Evolutionary conservation across 1,284 basidiomycete species (phyloP).

Genomic region (Ustilago sp.): DNA sequence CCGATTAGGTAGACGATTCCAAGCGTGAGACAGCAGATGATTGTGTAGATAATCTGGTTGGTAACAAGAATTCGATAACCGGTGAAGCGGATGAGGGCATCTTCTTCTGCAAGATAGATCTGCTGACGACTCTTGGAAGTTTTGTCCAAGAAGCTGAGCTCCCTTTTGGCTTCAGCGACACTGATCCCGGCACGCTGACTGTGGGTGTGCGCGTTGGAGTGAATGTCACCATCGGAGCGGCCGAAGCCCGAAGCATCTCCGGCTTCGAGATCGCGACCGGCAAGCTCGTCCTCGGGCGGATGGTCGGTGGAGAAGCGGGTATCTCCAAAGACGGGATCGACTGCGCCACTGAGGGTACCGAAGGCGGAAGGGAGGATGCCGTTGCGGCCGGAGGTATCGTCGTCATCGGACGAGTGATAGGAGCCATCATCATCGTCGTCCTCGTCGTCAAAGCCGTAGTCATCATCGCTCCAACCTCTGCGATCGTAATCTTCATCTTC

Average conservation of each 20-base stretch:
- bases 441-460: conserved; percentile 52
- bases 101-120: conserved; percentile 90
- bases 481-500: conserved; percentile 34
- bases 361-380: conserved; percentile 65
- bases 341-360: conserved; percentile 58
- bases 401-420: conserved; percentile 57
- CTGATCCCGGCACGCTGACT: background rate
- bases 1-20: conserved; percentile 86
- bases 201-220: conserved; percentile 15
- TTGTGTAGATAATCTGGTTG: conserved; percentile 80
- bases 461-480: conserved; percentile 57
- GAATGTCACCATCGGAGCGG: conserved; percentile 35
- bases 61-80: conserved; percentile 82
- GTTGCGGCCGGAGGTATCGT: conserved; percentile 47
- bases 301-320: conserved; percentile 56
- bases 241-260: conserved; percentile 46
- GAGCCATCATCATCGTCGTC: conserved; percentile 50
- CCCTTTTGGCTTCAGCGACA: conserved; percentile 18
- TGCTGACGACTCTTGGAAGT: conserved; percentile 75
- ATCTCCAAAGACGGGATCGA: conserved; percentile 67
- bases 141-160: conserved; percentile 64
- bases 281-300: conserved; percentile 59
- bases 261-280: conserved; percentile 38
- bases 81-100: conserved; percentile 86
- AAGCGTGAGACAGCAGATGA: conserved; percentile 78